These are phyloP conservation scores for Silene uniflora DNA, from an alignment of 148 eudicot species.

Conservation along the genomic window DNA sequence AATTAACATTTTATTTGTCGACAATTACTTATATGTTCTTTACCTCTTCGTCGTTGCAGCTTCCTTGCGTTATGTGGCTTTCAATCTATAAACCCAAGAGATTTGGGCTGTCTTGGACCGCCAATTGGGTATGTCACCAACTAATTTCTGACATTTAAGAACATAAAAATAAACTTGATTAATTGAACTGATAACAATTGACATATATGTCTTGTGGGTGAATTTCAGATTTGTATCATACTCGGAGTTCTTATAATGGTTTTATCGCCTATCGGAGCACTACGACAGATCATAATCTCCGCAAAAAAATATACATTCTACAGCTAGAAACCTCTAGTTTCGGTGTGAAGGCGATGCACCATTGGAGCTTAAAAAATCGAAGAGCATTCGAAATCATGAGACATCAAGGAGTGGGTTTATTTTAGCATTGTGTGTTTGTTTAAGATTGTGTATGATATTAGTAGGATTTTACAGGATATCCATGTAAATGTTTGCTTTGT, in stretches of 20 bases:
- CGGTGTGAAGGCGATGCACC: not conserved
- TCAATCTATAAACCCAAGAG: conserved; percentile 32
- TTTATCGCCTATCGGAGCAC: conserved; percentile 38
- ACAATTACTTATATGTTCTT: not conserved
- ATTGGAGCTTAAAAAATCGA: not conserved
- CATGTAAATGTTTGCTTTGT: conserved; percentile 4
- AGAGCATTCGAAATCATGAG: not conserved
- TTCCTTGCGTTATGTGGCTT: conserved; percentile 44
- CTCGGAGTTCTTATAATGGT: conserved; percentile 35
- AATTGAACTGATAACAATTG: not conserved
- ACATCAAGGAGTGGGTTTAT: not conserved
- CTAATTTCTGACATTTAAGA: not conserved
- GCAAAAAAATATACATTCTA: conserved; percentile 32
- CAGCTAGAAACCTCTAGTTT: conserved; percentile 8
- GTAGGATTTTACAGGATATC: not conserved
- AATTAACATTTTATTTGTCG: too few relatives aligned
- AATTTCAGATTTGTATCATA: conserved; percentile 31
- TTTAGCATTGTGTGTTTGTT: not conserved
- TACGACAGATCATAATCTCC: conserved; percentile 25
- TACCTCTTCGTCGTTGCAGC: conserved; percentile 15
- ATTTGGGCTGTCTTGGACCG: conserved; percentile 31
- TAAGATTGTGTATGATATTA: not conserved
- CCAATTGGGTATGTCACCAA: conserved; percentile 32
- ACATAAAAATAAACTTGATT: not conserved
- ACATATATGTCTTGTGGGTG: not conserved